These are phyloP conservation scores for Chrysophaeum taylorii DNA, from an alignment of 352 stramenopile species.

Conservation along the genomic window DNA sequence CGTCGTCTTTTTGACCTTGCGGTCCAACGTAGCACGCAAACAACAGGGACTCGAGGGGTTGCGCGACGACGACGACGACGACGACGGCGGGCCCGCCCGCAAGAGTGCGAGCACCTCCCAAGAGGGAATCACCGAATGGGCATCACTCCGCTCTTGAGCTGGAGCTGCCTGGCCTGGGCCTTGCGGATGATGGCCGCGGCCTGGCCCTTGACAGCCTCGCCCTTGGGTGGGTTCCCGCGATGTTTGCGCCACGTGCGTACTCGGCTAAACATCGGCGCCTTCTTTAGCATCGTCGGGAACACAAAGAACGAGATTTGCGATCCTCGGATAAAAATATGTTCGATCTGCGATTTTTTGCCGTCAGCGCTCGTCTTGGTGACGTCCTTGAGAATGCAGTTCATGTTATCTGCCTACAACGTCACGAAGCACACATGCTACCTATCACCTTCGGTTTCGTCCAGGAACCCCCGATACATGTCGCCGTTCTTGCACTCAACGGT, in stretches of 20 bases:
- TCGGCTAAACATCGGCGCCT: constrained; percentile 12
- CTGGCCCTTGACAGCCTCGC: neutral
- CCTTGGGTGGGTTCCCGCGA: no score
- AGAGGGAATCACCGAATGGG: no score
- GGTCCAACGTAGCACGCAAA: no score
- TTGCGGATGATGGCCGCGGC: constrained; percentile 16
- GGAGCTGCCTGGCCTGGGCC: neutral
- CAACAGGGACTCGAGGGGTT: no score
- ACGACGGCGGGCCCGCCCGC: no score
- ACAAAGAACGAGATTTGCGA: constrained; percentile 72
- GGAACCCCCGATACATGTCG: constrained; percentile 63
- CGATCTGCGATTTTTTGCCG: constrained; percentile 59
- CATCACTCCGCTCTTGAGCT: no score
- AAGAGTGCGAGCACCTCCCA: no score
- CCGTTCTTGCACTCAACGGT: constrained; percentile 69
- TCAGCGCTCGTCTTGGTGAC: constrained; percentile 64
- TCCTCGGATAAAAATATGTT: constrained; percentile 66
- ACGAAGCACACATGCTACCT: no score
- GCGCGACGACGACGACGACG: no score
- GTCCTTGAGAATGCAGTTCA: constrained; percentile 74
- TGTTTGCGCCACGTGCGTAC: no score
- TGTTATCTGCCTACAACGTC: no score
- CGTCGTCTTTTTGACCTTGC: no score
- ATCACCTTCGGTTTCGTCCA: constrained; percentile 70
- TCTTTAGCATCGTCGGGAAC: constrained; percentile 56